Evolutionary conservation across 306 rosid species (phyloP).

Genomic region (Chamaecrista fasciculata): DNA sequence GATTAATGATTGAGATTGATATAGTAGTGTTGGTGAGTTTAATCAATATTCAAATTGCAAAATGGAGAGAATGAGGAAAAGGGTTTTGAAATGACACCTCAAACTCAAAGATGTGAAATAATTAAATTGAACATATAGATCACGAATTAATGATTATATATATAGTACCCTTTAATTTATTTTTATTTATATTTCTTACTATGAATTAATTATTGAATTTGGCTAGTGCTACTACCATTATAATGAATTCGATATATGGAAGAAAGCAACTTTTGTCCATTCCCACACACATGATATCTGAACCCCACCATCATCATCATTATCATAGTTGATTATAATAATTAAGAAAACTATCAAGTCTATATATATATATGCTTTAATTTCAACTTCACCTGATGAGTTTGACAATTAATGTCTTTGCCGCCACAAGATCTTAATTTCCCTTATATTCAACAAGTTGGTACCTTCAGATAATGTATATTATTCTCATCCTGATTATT

Average conservation of each 20-base stretch:
- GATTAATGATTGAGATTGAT: no score
- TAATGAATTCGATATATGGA: slow-evolving; percentile 24
- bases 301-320: slow-evolving; percentile 29
- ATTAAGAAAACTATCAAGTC: slow-evolving; percentile 22
- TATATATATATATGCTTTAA: not conserved
- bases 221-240: slow-evolving; percentile 40
- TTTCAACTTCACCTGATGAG: slow-evolving; percentile 11
- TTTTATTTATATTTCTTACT: not conserved
- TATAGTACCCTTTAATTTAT: slow-evolving; percentile 7
- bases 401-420: slow-evolving; percentile 9
- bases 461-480: slow-evolving; percentile 42
- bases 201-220: not conserved
- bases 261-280: slow-evolving; percentile 28
- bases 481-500: slow-evolving; percentile 41
- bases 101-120: no score
- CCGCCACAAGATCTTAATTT: slow-evolving; percentile 22
- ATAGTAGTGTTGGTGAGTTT: slow-evolving; percentile 28
- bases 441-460: slow-evolving; percentile 38
- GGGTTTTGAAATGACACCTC: not conserved
- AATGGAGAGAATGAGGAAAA: no score
- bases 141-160: not conserved
- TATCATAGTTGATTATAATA: no score
- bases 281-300: slow-evolving; percentile 12
- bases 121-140: not conserved
- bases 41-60: slow-evolving; percentile 15